Base-by-base conservation (phyloP, 192 early-diverging fungal species). In the Tieghemiomyces parasiticus region DNA sequence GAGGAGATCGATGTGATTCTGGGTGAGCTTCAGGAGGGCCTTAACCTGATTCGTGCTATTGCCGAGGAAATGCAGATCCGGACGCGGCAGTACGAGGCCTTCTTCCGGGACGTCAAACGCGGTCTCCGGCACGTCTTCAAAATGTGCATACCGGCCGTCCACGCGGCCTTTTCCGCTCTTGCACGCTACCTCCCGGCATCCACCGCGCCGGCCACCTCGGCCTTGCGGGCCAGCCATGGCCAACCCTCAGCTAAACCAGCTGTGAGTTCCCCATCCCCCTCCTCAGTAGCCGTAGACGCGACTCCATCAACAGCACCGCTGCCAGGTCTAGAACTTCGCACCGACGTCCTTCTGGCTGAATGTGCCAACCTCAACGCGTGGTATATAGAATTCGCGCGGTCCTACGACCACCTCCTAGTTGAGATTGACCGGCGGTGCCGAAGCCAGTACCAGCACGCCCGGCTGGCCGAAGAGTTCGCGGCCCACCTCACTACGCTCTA, bases 391-490 rank as follows among this genome's bases (percentile, higher is more conserved):
- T 58, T 58, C 35, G 30, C 55, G 19, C 55, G 55, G 33, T 34
- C 55, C 8, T 58, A 58, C n/a, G 55, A 58, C 34, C 35, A 58
- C 33, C 33, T 58, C 4, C 35, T 58, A 34, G 55, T 58, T 3
- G 55, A 58, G n/a, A 31, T 58, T 38, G 25, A 56, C 60, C 58
- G 60, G 31, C 51, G 44, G 53, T 54, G 60, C 24, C 38, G 30
- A 61, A 16, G 60, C 58, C 35, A 71, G 50, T 59, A 68, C 38
- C 46, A 74, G 59, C 66, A 64, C 6, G 16, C 52, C 51, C 14
- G 69, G 8, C n/a, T 58, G 33, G 55, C 55, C 34, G 13, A 34
- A 14, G 55, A 58, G 35, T 58, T 58, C 32, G 32, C 55, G 10
- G 13, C 13, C 35, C 55, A 58, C n/a, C 35, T 58, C 9, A 34